Conservation (phyloP, 1,139 yeast genomes). For the Protomyces inundatus region DNA sequence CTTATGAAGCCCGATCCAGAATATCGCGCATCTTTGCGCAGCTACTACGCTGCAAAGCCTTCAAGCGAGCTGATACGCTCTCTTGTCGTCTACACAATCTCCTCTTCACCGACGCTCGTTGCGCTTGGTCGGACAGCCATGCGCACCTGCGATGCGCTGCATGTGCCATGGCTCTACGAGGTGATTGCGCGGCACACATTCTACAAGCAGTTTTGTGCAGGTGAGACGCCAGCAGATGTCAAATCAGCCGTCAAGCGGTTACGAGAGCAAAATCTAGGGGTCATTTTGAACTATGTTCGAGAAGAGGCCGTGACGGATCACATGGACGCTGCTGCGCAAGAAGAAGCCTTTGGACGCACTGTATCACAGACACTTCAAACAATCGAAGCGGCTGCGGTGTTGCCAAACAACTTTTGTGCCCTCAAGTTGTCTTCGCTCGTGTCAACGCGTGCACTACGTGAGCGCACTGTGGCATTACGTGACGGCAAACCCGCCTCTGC, state of each 20-base stretch:
- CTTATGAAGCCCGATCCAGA: not conserved
- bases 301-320: constrained; percentile 57
- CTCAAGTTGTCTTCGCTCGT: constrained; percentile 85
- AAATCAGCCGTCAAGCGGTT: constrained; percentile 63
- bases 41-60: constrained; percentile 1
- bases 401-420: constrained; percentile 61
- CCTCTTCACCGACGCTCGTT: constrained; percentile 18
- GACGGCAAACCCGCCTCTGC: not conserved
- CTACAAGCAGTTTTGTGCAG: constrained; percentile 64
- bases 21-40: not conserved
- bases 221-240: constrained; percentile 69
- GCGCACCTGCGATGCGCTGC: constrained; percentile 13
- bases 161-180: constrained; percentile 10
- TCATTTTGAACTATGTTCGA: constrained; percentile 89
- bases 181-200: constrained; percentile 35
- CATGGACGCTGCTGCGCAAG: constrained; percentile 48
- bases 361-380: constrained; percentile 59
- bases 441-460: constrained; percentile 65
- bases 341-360: constrained; percentile 47
- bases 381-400: constrained; percentile 45
- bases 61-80: constrained; percentile 2
- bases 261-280: constrained; percentile 69
- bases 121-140: constrained; percentile 11
- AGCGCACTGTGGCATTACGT: not conserved
- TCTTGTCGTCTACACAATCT: constrained; percentile 20